Base-by-base conservation (phyloP, 164 flowering plant genomes). In the Vitis rotundifolia region DNA sequence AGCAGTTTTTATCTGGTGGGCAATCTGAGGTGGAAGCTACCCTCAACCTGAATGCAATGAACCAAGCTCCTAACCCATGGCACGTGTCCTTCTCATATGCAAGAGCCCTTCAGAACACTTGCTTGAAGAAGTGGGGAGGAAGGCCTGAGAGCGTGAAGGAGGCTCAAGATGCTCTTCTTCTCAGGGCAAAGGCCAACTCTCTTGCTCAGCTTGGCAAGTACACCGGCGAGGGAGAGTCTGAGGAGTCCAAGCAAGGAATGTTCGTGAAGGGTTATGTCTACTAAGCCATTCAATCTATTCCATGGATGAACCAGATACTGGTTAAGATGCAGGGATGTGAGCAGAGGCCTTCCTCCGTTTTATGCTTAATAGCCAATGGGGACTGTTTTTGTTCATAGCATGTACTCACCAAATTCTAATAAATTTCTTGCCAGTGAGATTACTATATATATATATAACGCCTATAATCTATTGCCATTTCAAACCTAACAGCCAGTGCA, bases 201-300 rank as follows among this genome's bases (percentile, higher is more conserved):
- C 80, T 79, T 15, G 83, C 91, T 61, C 87, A 85, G 75, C 89
- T 84, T 6, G 89, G 91, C 0, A 84, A 80, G 26, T 87, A 86
- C 81, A 80, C 84, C 1, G 84, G 82, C 9, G 85, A 85, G 66
- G 91, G 85, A 9, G 89, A 85, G 68, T 79, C 81, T 0, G 85
- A 85, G 54, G 91, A 83, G 67, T 73, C 87, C 57, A 85, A 85
- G 77, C 29, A 83, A 73, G 91, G 86, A 63, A 82, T 85, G 88
- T 84, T 81, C 53, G 89, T 84, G 47, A 84, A 87, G 73, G 85
- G 84, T 52, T 83, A 82, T 50, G 69, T 55, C 3, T 87, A 85
- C 77, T 83, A 75, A 68, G 67, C 14, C 76, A 78, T 1, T 81
- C 81, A 44, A 80, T 80, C 2, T 59, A 75, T 61, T 81, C 81